phyloP scores from a whole-genome alignment of 2,329 filamentous ascomycete species.

The Aspergillus costaricaensis region DNA sequence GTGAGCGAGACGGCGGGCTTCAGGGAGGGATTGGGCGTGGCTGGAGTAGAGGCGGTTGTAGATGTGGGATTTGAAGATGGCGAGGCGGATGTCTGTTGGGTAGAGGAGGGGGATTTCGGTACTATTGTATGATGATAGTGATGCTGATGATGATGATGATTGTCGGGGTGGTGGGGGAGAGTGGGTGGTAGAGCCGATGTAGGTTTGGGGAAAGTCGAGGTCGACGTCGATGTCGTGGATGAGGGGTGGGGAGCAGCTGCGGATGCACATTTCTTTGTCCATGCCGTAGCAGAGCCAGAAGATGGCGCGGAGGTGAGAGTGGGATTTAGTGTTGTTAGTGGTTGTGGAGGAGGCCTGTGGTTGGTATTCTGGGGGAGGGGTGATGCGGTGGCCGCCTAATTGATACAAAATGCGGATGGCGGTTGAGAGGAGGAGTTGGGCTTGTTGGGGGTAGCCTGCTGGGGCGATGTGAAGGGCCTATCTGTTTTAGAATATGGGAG shows the following conservation, averaged over 20 bases:
- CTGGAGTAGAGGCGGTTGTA: conserved; percentile 25
- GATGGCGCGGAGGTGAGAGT: conserved; percentile 22
- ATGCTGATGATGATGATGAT: conserved; percentile 9
- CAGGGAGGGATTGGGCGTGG: conserved; percentile 13
- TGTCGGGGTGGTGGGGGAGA: neutral
- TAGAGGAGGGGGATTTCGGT: conserved; percentile 24
- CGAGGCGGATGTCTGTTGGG: conserved; percentile 27
- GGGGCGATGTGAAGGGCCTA: conserved; percentile 27
- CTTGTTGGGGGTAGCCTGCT: conserved; percentile 25
- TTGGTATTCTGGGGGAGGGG: neutral
- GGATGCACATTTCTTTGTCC: conserved; percentile 29
- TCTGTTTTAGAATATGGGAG: neutral
- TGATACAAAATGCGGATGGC: conserved; percentile 26
- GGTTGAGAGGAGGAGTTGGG: conserved; percentile 25
- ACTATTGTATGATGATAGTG: conserved; percentile 6
- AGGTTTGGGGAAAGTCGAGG: conserved; percentile 24
- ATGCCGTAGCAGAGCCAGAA: conserved; percentile 30
- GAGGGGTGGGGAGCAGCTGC: conserved; percentile 23
- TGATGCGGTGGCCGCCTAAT: conserved; percentile 19
- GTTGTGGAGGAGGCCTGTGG: neutral
- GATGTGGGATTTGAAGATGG: conserved; percentile 27
- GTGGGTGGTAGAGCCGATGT: conserved; percentile 10
- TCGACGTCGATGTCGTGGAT: conserved; percentile 29
- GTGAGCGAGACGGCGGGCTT: conserved; percentile 22
- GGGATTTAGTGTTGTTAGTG: neutral